Base-by-base conservation (phyloP, 345 rosid genomes). In the Capsella bursapastoris region DNA sequence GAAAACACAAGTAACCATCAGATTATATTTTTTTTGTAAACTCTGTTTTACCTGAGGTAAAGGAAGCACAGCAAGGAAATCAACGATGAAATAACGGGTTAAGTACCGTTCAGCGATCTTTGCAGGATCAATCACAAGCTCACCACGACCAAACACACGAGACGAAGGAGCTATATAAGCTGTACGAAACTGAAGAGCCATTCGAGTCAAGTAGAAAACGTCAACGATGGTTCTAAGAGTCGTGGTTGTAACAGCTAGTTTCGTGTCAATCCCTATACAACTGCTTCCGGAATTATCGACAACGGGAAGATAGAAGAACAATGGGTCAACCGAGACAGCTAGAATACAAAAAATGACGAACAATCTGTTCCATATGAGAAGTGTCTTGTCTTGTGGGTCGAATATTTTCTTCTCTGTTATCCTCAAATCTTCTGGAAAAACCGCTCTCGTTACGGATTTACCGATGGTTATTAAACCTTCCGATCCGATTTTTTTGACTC, bases 161-260 rank as follows among this genome's bases (percentile, higher is more conserved):
- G 98, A 92, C 2, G 98, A 92, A 13, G 96, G 98, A n/a, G 98
- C 98, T 67, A 90, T 85, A 65, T 81, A 92, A 11, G 96, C 98
- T 43, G 94, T 92, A 5, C 91, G 85, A 71, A 92, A 92, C 78
- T 92, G 98, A 61, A 92, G 86, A 66, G 82, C 87, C 86, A 92
- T 85, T 11, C 94, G 90, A 60, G 84, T 60, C 35, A 88, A 85
- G 82, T 88, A 88, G 75, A 92, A 87, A 52, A 64, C 81, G 64
- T 92, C 98, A 3, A 88, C 73, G 18, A 75, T 9, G 5, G 96
- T 88, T 79, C 98, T 80, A 16, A 83, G 61, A 0, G 88, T 82
- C 4, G 89, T 86, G 13, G 86, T 87, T 48, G 90, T 74, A 31
- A 80, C 86, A 7, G 94, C 96, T 41, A 90, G 75, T 1, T 75